A percentile compares a stretch with the other conserved stretches of the same genome.
phyloP scores from a whole-genome alignment of 2,329 filamentous ascomycete species.

The Diaporthe humulicola region DNA sequence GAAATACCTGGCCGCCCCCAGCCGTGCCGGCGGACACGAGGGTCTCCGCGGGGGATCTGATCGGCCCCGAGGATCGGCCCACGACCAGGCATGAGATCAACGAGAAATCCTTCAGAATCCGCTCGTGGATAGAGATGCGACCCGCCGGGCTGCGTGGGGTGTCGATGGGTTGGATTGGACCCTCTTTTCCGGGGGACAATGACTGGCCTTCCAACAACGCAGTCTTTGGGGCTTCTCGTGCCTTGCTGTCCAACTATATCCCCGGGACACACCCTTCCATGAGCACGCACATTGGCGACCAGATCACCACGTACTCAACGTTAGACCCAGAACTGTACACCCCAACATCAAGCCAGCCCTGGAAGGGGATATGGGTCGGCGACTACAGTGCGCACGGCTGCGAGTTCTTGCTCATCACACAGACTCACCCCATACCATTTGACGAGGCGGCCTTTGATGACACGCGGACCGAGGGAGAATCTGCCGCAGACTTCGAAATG shows the following conservation, averaged over 20 bases:
- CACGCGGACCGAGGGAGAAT: constrained; percentile 55
- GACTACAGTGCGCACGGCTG: constrained; percentile 91
- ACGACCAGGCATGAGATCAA: constrained; percentile 70
- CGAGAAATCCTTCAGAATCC: constrained; percentile 78
- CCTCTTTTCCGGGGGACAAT: background rate
- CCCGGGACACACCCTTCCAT: constrained; percentile 43
- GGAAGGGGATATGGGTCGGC: constrained; percentile 91
- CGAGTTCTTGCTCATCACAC: constrained; percentile 87
- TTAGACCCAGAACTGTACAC: constrained; percentile 82
- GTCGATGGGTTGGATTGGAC: constrained; percentile 11
- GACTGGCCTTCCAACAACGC: constrained; percentile 29
- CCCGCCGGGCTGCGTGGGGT: constrained; percentile 44
- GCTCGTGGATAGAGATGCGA: constrained; percentile 80
- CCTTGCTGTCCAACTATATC: constrained; percentile 38
- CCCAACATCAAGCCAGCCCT: constrained; percentile 84
- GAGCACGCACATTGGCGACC: constrained; percentile 66
- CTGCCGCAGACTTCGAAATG: constrained; percentile 58
- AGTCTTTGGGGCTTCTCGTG: constrained; percentile 42
- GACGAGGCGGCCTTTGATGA: constrained; percentile 56
- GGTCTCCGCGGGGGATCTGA: constrained; percentile 52
- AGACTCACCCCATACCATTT: constrained; percentile 68
- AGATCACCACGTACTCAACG: constrained; percentile 75
- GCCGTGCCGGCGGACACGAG: constrained; percentile 75
- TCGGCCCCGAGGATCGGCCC: constrained; percentile 55
- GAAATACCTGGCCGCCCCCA: constrained; percentile 81